Evolutionary conservation across 352 stramenopile species (phyloP), one percentile per base, ranked within the genome.

Genomic region (Globisporangium polare): DNA sequence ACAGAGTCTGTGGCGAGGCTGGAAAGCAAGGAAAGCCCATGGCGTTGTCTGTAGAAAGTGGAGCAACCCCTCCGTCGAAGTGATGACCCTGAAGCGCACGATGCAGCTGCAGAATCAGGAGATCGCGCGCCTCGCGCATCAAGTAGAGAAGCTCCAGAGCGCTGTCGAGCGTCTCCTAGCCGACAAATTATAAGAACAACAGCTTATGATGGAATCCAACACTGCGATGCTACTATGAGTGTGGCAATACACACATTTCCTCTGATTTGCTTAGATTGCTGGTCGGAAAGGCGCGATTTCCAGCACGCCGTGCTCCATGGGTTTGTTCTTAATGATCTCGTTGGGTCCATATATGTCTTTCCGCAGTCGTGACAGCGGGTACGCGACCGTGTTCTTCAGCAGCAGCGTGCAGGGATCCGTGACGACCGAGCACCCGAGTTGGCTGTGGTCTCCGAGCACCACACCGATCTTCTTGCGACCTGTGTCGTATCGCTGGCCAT

Each of bases 251-350:
- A 12, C 9, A 39, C 31, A 47, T 31, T 24, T 22, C 46, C 41
- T 58, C 20, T 35, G 15, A 41, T 24, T 35, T 33, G 42, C 22
- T 33, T 35, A 60, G 26, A 10, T 35, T 31, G 35, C 5, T 43
- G 8, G 22, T 58, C 62, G 59, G 20, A 88, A 22, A 5, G 77
- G 60, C 26, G 67, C 72, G 20, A 86, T 65, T 39, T 90, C 78
- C 27, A 92, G 18, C 33, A 92, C 82, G 3, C 82, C 84, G 9
- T 77, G 76, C 50, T 89, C 78, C 63, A 90, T 72, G 15, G 84
- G 82, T 37, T 92, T 92, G 72, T 92, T 92, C 69, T 92, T 94
- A 70, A 93, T 72, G 15, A 93, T 67, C 3, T 80, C 61, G 42
- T 86, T 72, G 2, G 82, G 77, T 2, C 80, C 84, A 52, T 94